Evolutionary conservation across 768 basidiomycete species (phyloP).

Genomic region (Lenzites betulinus): DNA sequence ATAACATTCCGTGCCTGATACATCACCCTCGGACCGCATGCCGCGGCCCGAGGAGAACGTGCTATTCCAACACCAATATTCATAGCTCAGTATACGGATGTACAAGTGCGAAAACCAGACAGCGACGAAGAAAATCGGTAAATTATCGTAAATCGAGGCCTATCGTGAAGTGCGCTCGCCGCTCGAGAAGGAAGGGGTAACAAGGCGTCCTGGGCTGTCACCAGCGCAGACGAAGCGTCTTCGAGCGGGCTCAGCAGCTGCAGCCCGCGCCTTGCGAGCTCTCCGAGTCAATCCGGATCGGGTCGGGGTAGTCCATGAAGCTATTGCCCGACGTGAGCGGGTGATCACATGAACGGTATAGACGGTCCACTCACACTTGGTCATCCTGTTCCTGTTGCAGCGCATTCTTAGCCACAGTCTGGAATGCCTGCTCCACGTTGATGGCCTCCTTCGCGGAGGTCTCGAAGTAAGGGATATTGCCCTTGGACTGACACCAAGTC

Average conservation of each 20-base stretch:
- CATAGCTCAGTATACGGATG: constrained; percentile 24
- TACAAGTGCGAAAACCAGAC: constrained; percentile 23
- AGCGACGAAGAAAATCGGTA: constrained; percentile 20
- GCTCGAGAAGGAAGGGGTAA: constrained; percentile 27
- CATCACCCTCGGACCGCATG: not conserved
- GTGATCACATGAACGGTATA: constrained; percentile 7
- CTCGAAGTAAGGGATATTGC: constrained; percentile 99
- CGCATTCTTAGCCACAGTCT: constrained; percentile 99
- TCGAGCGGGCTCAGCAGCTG: constrained; percentile 62
- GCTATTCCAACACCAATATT: constrained; percentile 24
- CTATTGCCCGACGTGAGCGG: constrained; percentile 44
- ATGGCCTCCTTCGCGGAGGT: constrained; percentile 99
- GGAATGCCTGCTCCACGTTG: constrained; percentile 99
- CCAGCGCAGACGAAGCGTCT: constrained; percentile 2
- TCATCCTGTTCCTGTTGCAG: constrained; percentile 96
- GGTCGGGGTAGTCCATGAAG: constrained; percentile 98
- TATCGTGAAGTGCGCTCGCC: constrained; percentile 2
- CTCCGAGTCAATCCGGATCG: constrained; percentile 95
- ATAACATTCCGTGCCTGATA: not conserved
- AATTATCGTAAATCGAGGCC: constrained; percentile 22
- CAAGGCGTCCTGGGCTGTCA: constrained; percentile 19
- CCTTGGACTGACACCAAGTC: constrained; percentile 99
- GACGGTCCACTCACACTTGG: constrained; percentile 66
- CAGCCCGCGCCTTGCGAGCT: constrained; percentile 90
- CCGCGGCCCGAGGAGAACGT: not conserved